phyloP scores from a whole-genome alignment of 768 basidiomycete genomes.

The Pulveroboletus sp. region DNA sequence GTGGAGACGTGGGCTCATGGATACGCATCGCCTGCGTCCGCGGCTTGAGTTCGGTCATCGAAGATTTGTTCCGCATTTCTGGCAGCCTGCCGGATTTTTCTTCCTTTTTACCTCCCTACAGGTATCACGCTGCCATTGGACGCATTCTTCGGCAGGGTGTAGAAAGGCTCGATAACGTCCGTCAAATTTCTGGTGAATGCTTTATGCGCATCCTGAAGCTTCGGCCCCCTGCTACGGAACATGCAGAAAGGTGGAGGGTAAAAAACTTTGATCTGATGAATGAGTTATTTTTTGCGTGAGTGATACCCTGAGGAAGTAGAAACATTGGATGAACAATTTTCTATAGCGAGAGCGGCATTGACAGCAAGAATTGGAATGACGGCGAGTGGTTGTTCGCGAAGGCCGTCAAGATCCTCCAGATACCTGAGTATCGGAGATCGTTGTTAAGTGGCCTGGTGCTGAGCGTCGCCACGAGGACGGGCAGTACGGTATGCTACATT shows the following conservation, averaged over 20 bases:
- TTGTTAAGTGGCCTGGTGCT: slow-evolving; percentile 70
- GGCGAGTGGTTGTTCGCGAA: slow-evolving; percentile 71
- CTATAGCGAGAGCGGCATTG: slow-evolving; percentile 32
- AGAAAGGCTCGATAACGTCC: slow-evolving; percentile 87
- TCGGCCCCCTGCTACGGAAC: slow-evolving; percentile 38
- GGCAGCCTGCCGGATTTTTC: slow-evolving; percentile 40
- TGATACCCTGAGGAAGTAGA: slow-evolving; percentile 1
- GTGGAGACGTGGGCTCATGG: slow-evolving; percentile 98
- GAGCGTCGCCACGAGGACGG: slow-evolving; percentile 79
- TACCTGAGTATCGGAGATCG: slow-evolving; percentile 54
- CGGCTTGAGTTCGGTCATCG: slow-evolving; percentile 53
- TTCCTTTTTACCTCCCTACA: slow-evolving; percentile 55
- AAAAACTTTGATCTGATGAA: slow-evolving; percentile 43
- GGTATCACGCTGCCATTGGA: slow-evolving; percentile 53
- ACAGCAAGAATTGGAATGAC: slow-evolving; percentile 56
- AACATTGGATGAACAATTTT: slow-evolving; percentile 1
- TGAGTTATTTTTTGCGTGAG: slow-evolving; percentile 52
- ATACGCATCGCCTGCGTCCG: slow-evolving; percentile 74
- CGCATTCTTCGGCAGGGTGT: slow-evolving; percentile 84
- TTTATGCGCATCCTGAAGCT: slow-evolving; percentile 49
- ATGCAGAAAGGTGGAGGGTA: slow-evolving; percentile 48
- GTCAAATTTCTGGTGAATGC: slow-evolving; percentile 70
- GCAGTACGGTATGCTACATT: slow-evolving; percentile 64
- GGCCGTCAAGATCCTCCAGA: slow-evolving; percentile 59
- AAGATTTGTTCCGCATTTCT: slow-evolving; percentile 46